Evolutionary conservation across 257 asterid genomes (phyloP).

Genomic region (Leptodermis oblonga): DNA sequence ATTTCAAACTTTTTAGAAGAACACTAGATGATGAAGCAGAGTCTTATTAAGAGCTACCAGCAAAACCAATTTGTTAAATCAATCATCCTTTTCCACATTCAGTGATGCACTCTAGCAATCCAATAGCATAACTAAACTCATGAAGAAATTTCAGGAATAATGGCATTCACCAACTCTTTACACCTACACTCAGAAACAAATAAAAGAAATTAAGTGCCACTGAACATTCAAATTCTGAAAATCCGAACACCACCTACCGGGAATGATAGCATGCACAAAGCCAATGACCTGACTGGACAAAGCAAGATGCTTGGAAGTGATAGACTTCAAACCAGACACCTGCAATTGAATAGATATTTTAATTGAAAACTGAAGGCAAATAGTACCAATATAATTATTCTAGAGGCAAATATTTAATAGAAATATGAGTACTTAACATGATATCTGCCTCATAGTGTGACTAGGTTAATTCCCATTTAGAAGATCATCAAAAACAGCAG

Average conservation of each 20-base stretch:
- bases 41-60: not conserved
- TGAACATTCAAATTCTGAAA: not conserved
- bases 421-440: not conserved
- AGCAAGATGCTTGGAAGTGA: constrained; percentile 96
- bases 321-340: constrained; percentile 99
- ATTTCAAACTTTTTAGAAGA: not conserved
- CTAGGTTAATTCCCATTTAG: no score
- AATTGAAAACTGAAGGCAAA: not conserved
- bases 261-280: constrained; percentile 73
- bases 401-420: not conserved
- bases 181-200: not conserved
- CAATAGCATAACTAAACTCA: not conserved
- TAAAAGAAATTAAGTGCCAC: not conserved
- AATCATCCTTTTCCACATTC: not conserved
- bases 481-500: not conserved
- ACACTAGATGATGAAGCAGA: not conserved
- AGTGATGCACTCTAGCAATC: not conserved
- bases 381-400: not conserved
- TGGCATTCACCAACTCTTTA: not conserved
- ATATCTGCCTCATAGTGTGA: not conserved
- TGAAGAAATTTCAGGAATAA: not conserved
- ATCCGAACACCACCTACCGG: constrained; percentile 57
- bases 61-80: not conserved
- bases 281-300: constrained; percentile 98
- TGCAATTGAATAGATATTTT: constrained; percentile 26